Base-by-base conservation (phyloP, 1,284 basidiomycete species). In the Apiotrichum akiyoshidainum region DNA sequence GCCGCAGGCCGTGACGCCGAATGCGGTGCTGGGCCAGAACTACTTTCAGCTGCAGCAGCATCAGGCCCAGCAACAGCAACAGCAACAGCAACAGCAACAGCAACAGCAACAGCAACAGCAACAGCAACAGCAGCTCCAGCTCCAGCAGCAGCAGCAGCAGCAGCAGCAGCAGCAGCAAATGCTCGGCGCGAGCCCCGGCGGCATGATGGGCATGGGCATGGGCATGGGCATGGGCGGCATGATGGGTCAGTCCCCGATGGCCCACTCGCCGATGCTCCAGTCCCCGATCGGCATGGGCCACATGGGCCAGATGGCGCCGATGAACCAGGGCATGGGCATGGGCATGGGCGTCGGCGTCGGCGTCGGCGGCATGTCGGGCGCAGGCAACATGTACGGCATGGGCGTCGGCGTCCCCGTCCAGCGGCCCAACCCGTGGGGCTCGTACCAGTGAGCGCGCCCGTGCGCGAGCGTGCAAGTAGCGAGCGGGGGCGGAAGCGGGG, bases 201-300 rank as follows among this genome's bases (percentile, higher is more conserved):
- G 48, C 33, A 56, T 50, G 46, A 48, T n/a, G 35, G 50, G 46
- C 52, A 57, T 54, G 51, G 41, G 33, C 34, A 40, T 31, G 37
- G 40, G 39, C 16, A 52, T 52, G 46, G 46, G 35, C 34, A n/a
- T n/a, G n/a, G n/a, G n/a, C n/a, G n/a, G n/a, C n/a, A 19, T 37
- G 49, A 49, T 35, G n/a, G 48, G n/a, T 2, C 21, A 42, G 26
- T 31, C 26, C 4, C 26, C 26, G 26, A 31, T 31, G 26, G 26
- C 4, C 26, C 26, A 31, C 26, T n/a, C n/a, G n/a, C n/a, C n/a
- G n/a, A n/a, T n/a, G n/a, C n/a, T n/a, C n/a, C n/a, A n/a, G n/a
- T n/a, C n/a, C n/a, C n/a, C n/a, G n/a, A n/a, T n/a, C n/a, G n/a
- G n/a, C n/a, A n/a, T n/a, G n/a, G n/a, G n/a, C n/a, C n/a, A n/a